Evolutionary conservation across 1,139 yeast genomes (phyloP).

Genomic region (Protomyces inundatus): DNA sequence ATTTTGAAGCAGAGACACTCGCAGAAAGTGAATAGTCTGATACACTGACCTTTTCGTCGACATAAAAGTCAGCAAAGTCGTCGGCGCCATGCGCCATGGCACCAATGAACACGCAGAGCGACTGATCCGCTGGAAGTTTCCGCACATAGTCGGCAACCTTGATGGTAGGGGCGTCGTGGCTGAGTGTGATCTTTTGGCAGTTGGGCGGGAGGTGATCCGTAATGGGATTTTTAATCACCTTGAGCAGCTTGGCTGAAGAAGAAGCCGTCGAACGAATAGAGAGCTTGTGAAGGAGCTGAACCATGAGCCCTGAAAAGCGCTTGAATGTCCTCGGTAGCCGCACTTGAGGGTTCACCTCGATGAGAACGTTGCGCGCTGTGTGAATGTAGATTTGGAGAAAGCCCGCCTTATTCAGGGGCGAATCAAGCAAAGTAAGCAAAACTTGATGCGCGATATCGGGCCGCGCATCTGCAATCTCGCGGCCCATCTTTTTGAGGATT

Average conservation of each 20-base stretch:
- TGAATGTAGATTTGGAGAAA: slow-evolving; percentile 92
- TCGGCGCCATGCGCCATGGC: slow-evolving; percentile 99
- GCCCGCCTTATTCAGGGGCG: slow-evolving; percentile 97
- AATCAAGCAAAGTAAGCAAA: slow-evolving; percentile 80
- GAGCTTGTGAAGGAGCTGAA: slow-evolving; percentile 83
- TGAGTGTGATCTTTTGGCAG: slow-evolving; percentile 85
- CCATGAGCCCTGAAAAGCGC: slow-evolving; percentile 96
- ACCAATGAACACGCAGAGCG: slow-evolving; percentile 96
- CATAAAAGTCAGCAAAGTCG: slow-evolving; percentile 92
- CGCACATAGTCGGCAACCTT: slow-evolving; percentile 84
- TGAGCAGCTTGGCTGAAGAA: slow-evolving; percentile 76
- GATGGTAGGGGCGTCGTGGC: slow-evolving; percentile 86
- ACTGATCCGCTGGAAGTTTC: slow-evolving; percentile 77
- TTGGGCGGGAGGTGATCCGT: slow-evolving; percentile 95
- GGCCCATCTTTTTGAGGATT: slow-evolving; percentile 84
- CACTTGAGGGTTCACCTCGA: slow-evolving; percentile 93
- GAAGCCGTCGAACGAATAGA: slow-evolving; percentile 91
- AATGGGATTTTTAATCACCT: slow-evolving; percentile 93
- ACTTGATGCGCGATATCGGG: slow-evolving; percentile 87
- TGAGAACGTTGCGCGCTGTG: slow-evolving; percentile 87
- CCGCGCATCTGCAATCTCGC: slow-evolving; percentile 96
- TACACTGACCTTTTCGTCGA: slow-evolving; percentile 92
- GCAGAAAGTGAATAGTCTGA: slow-evolving; percentile 95
- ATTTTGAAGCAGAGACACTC: slow-evolving; percentile 91
- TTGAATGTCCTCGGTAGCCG: slow-evolving; percentile 97